These are phyloP conservation scores for Boletellus deceptivus DNA, from an alignment of 1,284 basidiomycete genomes.

Conservation along the genomic window DNA sequence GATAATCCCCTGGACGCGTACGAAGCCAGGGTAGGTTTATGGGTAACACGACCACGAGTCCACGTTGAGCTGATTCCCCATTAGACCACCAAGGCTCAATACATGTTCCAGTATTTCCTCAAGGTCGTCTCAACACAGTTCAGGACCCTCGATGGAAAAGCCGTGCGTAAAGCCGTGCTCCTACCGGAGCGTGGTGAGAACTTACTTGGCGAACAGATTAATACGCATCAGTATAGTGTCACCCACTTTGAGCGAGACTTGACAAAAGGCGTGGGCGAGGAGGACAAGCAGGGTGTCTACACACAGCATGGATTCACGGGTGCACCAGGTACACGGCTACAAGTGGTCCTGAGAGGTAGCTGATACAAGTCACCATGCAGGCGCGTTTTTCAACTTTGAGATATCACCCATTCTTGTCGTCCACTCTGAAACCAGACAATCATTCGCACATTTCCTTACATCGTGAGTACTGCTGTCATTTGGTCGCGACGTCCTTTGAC, in stretches of 20 bases:
- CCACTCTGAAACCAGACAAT: conserved; percentile 88
- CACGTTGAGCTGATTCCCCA: conserved; percentile 6
- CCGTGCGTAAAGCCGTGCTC: conserved; percentile 43
- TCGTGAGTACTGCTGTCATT: conserved; percentile 58
- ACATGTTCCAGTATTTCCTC: conserved; percentile 97
- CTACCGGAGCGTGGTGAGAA: background rate
- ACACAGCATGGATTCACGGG: conserved; percentile 82
- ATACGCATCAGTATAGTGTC: conserved; percentile 89
- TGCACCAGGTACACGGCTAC: conserved; percentile 57
- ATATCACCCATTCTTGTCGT: conserved; percentile 96
- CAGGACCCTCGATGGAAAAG: conserved; percentile 72
- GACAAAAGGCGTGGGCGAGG: conserved; percentile 53
- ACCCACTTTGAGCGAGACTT: conserved; percentile 96
- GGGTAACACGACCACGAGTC: conserved; percentile 2
- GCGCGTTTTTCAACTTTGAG: conserved; percentile 95
- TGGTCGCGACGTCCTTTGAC: background rate
- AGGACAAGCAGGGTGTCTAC: conserved; percentile 69
- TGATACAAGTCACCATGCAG: conserved; percentile 29
- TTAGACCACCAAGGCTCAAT: conserved; percentile 68
- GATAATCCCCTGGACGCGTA: conserved; percentile 82
- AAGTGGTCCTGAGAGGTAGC: background rate
- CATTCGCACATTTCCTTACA: conserved; percentile 96
- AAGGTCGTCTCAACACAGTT: conserved; percentile 96
- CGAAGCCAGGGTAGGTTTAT: conserved; percentile 52
- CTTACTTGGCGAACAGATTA: conserved; percentile 46